Evolutionary conservation across 352 stramenopile genomes (phyloP).

Genomic region (Pythium coloratum): DNA sequence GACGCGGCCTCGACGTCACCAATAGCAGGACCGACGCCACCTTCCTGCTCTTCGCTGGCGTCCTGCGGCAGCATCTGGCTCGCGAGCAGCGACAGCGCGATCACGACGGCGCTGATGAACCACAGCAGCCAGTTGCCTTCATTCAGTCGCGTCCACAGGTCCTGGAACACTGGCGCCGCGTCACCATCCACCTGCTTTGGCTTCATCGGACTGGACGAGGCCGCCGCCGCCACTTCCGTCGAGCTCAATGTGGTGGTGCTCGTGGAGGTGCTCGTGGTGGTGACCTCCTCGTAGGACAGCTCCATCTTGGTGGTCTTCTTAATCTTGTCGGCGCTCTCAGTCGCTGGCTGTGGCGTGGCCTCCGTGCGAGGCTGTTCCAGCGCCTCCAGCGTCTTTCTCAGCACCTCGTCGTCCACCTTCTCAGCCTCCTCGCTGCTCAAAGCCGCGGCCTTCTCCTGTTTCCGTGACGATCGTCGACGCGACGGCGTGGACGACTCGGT

Average conservation of each 20-base stretch:
- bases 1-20: constrained; percentile 3
- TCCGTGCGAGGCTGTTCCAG: constrained; percentile 26
- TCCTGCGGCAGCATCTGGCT: constrained; percentile 50
- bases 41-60: constrained; percentile 20
- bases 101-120: constrained; percentile 64
- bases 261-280: constrained; percentile 3
- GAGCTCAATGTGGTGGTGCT: constrained; percentile 6
- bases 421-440: constrained; percentile 27
- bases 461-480: constrained; percentile 22
- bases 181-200: constrained; percentile 1
- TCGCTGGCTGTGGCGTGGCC: constrained; percentile 3
- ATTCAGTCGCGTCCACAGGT: constrained; percentile 51
- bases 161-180: constrained; percentile 19
- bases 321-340: constrained; percentile 3
- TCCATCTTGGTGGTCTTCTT: constrained; percentile 31
- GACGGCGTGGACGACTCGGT: constrained; percentile 29
- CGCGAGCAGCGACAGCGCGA: constrained; percentile 64
- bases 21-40: constrained; percentile 11
- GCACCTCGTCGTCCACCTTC: constrained; percentile 41
- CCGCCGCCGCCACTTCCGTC: neutral
- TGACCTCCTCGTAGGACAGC: constrained; percentile 48
- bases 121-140: constrained; percentile 64
- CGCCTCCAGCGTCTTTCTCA: constrained; percentile 51
- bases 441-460: constrained; percentile 31
- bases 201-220: constrained; percentile 15